A percentile compares a stretch with the other conserved stretches of the same genome.
Evolutionary conservation across 768 basidiomycete species (phyloP).

Genomic region (Agaricus subrufescens): DNA sequence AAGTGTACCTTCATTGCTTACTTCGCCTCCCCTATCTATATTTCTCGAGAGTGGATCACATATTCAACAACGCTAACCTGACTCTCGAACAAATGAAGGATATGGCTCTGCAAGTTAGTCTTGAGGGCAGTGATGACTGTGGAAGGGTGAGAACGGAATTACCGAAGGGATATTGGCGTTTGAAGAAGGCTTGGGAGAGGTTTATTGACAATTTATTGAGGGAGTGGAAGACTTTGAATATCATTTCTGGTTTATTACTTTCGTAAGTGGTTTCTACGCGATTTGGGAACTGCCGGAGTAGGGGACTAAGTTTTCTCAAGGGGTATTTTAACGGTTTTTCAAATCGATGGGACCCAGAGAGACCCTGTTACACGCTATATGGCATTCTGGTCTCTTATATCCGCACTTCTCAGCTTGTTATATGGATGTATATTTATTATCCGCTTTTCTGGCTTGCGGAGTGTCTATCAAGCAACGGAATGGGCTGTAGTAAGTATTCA

Average conservation of each 20-base stretch:
- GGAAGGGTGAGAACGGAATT: constrained; percentile 3
- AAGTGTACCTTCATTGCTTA: constrained; percentile 33
- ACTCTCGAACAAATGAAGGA: constrained; percentile 50
- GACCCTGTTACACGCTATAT: constrained; percentile 51
- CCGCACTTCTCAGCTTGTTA: constrained; percentile 53
- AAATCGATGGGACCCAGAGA: constrained; percentile 30
- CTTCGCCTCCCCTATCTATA: constrained; percentile 60
- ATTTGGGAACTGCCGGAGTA: background rate
- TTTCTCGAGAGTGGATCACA: constrained; percentile 57
- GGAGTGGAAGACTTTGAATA: constrained; percentile 15
- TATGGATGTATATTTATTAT: constrained; percentile 61
- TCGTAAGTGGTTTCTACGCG: constrained; percentile 3
- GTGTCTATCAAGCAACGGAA: constrained; percentile 53
- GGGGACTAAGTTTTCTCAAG: constrained; percentile 7
- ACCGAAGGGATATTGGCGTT: constrained; percentile 13
- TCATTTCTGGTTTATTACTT: constrained; percentile 12
- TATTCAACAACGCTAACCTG: constrained; percentile 62
- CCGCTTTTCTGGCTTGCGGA: constrained; percentile 59
- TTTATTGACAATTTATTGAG: constrained; percentile 13
- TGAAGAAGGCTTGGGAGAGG: constrained; percentile 14
- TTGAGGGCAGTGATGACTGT: constrained; percentile 1
- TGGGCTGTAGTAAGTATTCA: constrained; percentile 46
- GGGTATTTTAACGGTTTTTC: constrained; percentile 26
- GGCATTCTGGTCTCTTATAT: constrained; percentile 50
- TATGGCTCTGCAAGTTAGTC: constrained; percentile 30